Percentiles rank a stretch among this genome's conserved stretches.
Conservation (phyloP, 2,329 filamentous ascomycete species). For the Alternaria ethzedia region DNA sequence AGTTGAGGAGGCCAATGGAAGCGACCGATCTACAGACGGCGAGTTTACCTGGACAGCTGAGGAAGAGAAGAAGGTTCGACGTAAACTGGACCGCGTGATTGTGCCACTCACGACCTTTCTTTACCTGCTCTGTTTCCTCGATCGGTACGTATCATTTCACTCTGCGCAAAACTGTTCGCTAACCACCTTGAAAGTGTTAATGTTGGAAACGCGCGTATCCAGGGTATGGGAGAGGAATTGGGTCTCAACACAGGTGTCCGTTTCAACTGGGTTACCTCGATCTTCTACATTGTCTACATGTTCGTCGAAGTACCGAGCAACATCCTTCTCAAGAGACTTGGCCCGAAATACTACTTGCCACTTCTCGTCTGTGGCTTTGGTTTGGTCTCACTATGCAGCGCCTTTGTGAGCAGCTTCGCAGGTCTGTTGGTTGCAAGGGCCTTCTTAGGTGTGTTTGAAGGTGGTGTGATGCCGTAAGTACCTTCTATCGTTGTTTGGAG, state of each 20-base stretch:
- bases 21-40: slow-evolving; percentile 36
- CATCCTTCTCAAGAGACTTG: slow-evolving; percentile 61
- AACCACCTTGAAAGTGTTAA: slow-evolving; percentile 39
- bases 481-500: too few species aligned
- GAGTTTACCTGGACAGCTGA: slow-evolving; percentile 57
- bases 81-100: slow-evolving; percentile 61
- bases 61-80: slow-evolving; percentile 58
- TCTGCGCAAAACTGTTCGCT: background rate
- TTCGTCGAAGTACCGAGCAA: slow-evolving; percentile 64
- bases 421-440: slow-evolving; percentile 57
- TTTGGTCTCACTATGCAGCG: slow-evolving; percentile 60
- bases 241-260: slow-evolving; percentile 54
- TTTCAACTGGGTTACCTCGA: slow-evolving; percentile 65
- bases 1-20: slow-evolving; percentile 36
- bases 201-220: slow-evolving; percentile 63
- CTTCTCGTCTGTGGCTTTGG: slow-evolving; percentile 63
- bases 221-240: slow-evolving; percentile 60
- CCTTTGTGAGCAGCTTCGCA: slow-evolving; percentile 58
- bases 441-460: slow-evolving; percentile 63
- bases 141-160: slow-evolving; percentile 35
- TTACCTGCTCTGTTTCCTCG: slow-evolving; percentile 61
- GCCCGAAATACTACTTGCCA: slow-evolving; percentile 61
- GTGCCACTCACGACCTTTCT: slow-evolving; percentile 61
- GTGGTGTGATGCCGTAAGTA: slow-evolving; percentile 61
- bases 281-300: slow-evolving; percentile 66